Conservation (phyloP, 108 stramenopile species). For the Pseudonitzschia delicatissima region DNA sequence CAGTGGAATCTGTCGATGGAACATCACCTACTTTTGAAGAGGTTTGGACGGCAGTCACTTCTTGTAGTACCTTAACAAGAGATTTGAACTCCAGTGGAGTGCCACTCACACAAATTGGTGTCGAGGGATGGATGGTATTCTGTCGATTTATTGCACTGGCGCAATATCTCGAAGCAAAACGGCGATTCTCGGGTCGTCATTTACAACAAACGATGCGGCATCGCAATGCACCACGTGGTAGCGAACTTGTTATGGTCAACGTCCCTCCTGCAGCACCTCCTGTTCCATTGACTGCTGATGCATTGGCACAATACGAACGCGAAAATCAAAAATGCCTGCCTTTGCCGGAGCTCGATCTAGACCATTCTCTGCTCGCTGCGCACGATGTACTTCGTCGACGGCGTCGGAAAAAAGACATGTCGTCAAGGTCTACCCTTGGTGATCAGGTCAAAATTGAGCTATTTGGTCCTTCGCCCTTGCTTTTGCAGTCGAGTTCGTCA, state of each 20-base stretch:
- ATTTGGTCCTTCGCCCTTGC: slow-evolving; percentile 27
- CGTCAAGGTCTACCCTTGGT: not conserved
- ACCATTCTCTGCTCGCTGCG: slow-evolving; percentile 62
- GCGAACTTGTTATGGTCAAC: slow-evolving; percentile 78
- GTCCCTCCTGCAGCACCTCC: slow-evolving; percentile 80
- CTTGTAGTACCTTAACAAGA: slow-evolving; percentile 36
- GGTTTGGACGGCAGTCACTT: slow-evolving; percentile 63
- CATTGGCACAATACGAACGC: slow-evolving; percentile 46
- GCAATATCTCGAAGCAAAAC: slow-evolving; percentile 78
- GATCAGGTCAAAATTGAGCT: slow-evolving; percentile 31
- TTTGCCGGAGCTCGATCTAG: slow-evolving; percentile 77
- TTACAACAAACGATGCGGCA: slow-evolving; percentile 86
- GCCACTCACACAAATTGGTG: slow-evolving; percentile 41
- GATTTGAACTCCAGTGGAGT: not conserved
- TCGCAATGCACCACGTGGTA: slow-evolving; percentile 56
- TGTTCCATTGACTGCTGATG: slow-evolving; percentile 31
- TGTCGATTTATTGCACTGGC: slow-evolving; percentile 83
- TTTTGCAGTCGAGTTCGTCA: slow-evolving; percentile 16
- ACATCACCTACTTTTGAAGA: slow-evolving; percentile 73
- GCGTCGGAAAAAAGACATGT: slow-evolving; percentile 4
- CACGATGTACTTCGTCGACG: slow-evolving; percentile 44
- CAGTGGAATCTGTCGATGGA: slow-evolving; percentile 5
- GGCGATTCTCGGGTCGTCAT: slow-evolving; percentile 79
- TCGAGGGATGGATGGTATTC: slow-evolving; percentile 86
- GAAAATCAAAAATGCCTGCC: slow-evolving; percentile 59